These are phyloP conservation scores for Eucalyptus erythrocorys DNA, from an alignment of 345 rosid species.

Conservation along the genomic window DNA sequence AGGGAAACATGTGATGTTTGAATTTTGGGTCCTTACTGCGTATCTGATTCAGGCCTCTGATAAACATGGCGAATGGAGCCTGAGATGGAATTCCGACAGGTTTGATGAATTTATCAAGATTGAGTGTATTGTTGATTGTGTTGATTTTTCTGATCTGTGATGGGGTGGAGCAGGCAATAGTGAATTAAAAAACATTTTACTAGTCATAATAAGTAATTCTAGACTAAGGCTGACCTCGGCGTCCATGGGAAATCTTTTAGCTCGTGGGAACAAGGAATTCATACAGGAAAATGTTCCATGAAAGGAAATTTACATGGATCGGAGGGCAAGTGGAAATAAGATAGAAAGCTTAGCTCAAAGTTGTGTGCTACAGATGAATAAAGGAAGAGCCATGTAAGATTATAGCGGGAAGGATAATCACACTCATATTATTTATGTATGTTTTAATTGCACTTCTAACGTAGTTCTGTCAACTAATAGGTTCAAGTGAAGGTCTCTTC, in stretches of 20 bases:
- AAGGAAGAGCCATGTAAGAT: background rate
- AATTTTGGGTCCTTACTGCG: background rate
- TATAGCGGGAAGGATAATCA: background rate
- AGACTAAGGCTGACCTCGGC: background rate
- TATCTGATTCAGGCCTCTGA: background rate
- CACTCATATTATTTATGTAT: background rate
- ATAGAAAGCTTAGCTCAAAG: background rate
- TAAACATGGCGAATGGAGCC: background rate
- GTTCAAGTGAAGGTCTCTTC: background rate
- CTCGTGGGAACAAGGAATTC: background rate
- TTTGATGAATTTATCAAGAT: background rate
- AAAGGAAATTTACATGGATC: background rate
- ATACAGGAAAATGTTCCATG: background rate
- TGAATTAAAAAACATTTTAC: background rate
- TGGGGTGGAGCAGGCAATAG: background rate
- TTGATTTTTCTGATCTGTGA: background rate
- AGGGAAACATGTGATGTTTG: background rate
- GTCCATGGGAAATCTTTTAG: background rate
- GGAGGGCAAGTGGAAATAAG: background rate
- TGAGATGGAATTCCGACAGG: background rate
- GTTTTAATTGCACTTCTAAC: background rate
- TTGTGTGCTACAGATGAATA: background rate
- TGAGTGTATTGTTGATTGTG: background rate
- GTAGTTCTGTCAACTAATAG: background rate
- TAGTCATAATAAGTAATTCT: background rate